Evolutionary conservation across 805 yeast species (phyloP).

Genomic region (Saccharomycopsis fermentans): DNA sequence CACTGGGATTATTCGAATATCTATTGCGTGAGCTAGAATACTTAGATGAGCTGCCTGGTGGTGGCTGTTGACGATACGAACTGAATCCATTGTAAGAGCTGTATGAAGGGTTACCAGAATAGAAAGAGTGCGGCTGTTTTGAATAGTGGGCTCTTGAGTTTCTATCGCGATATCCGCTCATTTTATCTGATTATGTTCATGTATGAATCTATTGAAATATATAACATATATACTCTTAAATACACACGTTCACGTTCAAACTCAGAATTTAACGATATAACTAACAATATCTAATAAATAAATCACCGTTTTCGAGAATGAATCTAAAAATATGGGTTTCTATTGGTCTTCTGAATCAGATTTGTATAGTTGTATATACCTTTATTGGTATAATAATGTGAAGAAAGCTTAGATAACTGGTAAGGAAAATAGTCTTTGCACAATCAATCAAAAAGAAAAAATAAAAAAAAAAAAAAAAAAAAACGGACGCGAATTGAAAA

Average conservation of each 20-base stretch:
- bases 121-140: neutral
- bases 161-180: neutral
- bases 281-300: too few species aligned
- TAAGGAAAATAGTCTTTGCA: too few species aligned
- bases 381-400: too few species aligned
- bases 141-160: neutral
- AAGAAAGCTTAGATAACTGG: neutral
- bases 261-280: too few species aligned
- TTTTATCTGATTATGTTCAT: neutral
- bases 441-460: too few species aligned
- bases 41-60: neutral
- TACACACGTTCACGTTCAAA: too few species aligned
- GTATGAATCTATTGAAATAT: neutral
- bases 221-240: neutral
- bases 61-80: neutral
- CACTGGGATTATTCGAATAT: neutral
- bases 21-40: neutral
- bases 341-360: too few species aligned
- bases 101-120: neutral
- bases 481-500: too few species aligned
- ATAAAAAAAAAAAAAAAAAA: too few species aligned
- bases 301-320: neutral
- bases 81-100: neutral
- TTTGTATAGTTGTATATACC: too few species aligned
- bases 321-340: too few species aligned